Conservation (phyloP, 345 rosid species). For the Microthlaspi erraticum region DNA sequence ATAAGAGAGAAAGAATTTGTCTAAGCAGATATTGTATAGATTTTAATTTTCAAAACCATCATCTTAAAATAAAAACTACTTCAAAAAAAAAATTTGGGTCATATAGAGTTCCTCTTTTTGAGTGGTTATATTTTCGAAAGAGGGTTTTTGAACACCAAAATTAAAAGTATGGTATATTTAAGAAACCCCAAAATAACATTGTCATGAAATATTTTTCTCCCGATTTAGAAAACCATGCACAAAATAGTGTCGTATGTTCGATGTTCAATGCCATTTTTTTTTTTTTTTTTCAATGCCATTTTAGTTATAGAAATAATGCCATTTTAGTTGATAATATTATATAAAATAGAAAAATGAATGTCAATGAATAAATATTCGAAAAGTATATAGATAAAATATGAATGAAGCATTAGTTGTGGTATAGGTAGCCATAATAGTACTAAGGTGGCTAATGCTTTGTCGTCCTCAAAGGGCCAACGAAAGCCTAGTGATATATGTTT, state of each 20-base stretch:
- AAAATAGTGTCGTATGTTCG: not conserved
- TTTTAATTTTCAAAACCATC: too few relatives aligned
- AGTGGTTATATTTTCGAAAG: not conserved
- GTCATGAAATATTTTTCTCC: conserved; percentile 19
- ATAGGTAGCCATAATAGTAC: conserved; percentile 25
- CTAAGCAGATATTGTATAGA: too few relatives aligned
- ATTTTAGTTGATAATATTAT: not conserved
- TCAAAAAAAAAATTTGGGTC: too few relatives aligned
- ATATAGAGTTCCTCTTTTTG: not conserved
- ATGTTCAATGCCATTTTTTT: conserved; percentile 1
- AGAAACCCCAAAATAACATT: conserved; percentile 38
- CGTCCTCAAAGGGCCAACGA: conserved; percentile 50
- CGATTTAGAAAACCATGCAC: not conserved
- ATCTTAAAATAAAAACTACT: not conserved
- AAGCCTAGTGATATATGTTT: conserved; percentile 48
- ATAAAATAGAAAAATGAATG: not conserved
- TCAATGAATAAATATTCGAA: not conserved
- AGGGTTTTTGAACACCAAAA: not conserved
- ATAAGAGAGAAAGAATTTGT: not conserved
- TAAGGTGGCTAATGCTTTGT: conserved; percentile 32
- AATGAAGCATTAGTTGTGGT: conserved; percentile 15
- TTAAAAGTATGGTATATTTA: conserved; percentile 36
- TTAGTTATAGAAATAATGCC: conserved; percentile 9
- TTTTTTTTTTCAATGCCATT: too few relatives aligned
- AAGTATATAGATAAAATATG: conserved; percentile 7